A percentile compares a stretch with the other conserved stretches of the same genome.
phyloP scores from a whole-genome alignment of 2,329 filamentous ascomycete species.

The Fusarium sp. region DNA sequence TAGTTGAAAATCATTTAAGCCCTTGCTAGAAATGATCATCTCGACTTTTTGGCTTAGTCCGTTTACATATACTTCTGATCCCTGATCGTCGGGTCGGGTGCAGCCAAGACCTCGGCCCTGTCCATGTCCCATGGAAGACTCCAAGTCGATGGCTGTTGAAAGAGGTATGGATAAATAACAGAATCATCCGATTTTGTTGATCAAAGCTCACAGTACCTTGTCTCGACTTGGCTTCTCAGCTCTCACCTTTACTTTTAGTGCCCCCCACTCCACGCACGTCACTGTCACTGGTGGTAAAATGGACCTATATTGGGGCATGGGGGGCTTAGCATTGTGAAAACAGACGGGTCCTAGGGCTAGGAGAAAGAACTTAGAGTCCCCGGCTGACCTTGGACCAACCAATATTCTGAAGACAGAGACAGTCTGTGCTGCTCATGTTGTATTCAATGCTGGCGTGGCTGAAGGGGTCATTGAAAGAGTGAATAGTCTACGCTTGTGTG shows the following conservation, averaged over 20 bases:
- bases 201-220: constrained; percentile 2
- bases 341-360: constrained; percentile 17
- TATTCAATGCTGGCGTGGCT: not conserved
- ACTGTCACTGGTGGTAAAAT: constrained; percentile 17
- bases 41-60: constrained; percentile 1
- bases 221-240: constrained; percentile 11
- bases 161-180: not conserved
- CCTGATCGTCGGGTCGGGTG: constrained; percentile 14
- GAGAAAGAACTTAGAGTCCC: constrained; percentile 7
- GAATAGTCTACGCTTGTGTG: not conserved
- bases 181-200: constrained; percentile 6
- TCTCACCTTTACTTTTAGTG: constrained; percentile 3
- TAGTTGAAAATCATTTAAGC: constrained; percentile 17
- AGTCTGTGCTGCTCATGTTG: not conserved
- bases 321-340: constrained; percentile 11
- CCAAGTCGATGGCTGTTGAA: not conserved
- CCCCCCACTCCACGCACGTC: constrained; percentile 37
- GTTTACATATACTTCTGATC: constrained; percentile 12
- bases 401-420: not conserved
- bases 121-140: not conserved
- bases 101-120: constrained; percentile 12
- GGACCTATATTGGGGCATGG: constrained; percentile 13
- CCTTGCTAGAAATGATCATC: constrained; percentile 15
- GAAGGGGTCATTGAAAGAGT: not conserved
- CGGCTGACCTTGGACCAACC: not conserved